These are phyloP conservation scores for Lunasporangiospora selenospora DNA, from an alignment of 192 early-diverging fungal species.

Conservation along the genomic window DNA sequence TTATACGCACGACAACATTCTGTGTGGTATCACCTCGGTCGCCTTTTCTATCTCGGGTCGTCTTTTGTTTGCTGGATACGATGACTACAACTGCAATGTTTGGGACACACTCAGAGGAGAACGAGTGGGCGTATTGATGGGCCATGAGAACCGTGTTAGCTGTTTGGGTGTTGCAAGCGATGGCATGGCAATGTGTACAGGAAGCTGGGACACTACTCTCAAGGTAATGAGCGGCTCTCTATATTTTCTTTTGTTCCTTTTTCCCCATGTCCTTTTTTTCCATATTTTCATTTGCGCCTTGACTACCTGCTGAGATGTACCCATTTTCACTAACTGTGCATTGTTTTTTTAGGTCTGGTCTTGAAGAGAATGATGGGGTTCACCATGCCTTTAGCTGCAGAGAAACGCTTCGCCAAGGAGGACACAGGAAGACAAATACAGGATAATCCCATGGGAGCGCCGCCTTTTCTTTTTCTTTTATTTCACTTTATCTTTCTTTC, in stretches of 20 bases:
- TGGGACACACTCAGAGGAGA: conserved; percentile 99
- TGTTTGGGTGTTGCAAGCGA: conserved; percentile 97
- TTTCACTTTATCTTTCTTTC: too few species aligned
- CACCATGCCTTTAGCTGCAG: too few species aligned
- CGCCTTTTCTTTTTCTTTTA: too few species aligned
- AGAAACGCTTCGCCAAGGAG: too few species aligned
- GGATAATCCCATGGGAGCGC: too few species aligned
- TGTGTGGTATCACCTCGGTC: conserved; percentile 98
- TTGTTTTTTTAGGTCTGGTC: too few species aligned
- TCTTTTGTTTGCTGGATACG: conserved; percentile 97
- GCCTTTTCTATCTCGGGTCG: conserved; percentile 97
- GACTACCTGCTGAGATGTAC: too few species aligned
- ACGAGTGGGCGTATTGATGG: conserved; percentile 89
- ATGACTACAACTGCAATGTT: conserved; percentile 99
- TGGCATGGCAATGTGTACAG: conserved; percentile 98
- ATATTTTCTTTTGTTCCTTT: too few species aligned
- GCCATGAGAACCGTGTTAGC: conserved; percentile 96
- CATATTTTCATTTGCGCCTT: neutral
- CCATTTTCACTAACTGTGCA: too few species aligned
- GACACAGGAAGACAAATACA: too few species aligned
- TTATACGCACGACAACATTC: conserved; percentile 98
- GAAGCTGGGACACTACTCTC: conserved; percentile 97
- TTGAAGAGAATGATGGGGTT: too few species aligned
- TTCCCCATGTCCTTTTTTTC: neutral
- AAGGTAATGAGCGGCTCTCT: conserved; percentile 93